A percentile compares a stretch with the other conserved stretches of the same genome.
Evolutionary conservation across 2,329 filamentous ascomycete genomes (phyloP).

Genomic region (Epichloe baconii): DNA sequence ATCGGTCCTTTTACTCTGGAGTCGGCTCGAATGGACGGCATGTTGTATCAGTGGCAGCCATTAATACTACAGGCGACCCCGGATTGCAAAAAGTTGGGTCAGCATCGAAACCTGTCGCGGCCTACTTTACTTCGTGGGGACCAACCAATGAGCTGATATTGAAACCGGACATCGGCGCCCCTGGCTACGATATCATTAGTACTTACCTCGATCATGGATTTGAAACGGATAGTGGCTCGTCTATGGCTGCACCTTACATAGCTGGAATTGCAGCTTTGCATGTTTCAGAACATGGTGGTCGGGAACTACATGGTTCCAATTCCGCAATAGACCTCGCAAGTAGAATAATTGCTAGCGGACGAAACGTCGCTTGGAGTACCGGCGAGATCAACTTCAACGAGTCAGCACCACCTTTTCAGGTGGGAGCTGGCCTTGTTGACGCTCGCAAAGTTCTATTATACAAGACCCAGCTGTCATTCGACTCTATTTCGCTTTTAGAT

Average conservation of each 20-base stretch:
- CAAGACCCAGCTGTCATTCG: constrained; percentile 21
- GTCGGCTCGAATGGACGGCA: constrained; percentile 19
- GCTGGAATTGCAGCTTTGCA: constrained; percentile 37
- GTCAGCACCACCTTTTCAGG: constrained; percentile 24
- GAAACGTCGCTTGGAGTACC: constrained; percentile 18
- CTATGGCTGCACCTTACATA: constrained; percentile 42
- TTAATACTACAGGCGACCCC: constrained; percentile 30
- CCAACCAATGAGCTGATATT: constrained; percentile 36
- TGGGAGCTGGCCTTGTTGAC: constrained; percentile 34
- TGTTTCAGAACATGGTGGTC: constrained; percentile 28
- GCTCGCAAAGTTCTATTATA: constrained; percentile 29
- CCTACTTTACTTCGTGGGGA: constrained; percentile 37
- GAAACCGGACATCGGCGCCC: constrained; percentile 37
- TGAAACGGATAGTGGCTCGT: constrained; percentile 37
- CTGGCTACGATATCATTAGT: constrained; percentile 36
- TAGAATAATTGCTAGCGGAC: constrained; percentile 23
- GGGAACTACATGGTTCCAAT: constrained; percentile 22
- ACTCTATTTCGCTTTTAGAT: constrained; percentile 36
- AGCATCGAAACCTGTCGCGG: constrained; percentile 22
- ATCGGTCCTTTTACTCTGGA: constrained; percentile 32
- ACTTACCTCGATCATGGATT: constrained; percentile 34
- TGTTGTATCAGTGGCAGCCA: constrained; percentile 24
- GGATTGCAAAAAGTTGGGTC: constrained; percentile 16
- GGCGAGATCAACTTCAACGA: constrained; percentile 7
- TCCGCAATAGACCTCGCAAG: constrained; percentile 20